These are phyloP conservation scores for Cryoendolithus antarcticus DNA, from an alignment of 2,329 filamentous ascomycete species.

Conservation along the genomic window DNA sequence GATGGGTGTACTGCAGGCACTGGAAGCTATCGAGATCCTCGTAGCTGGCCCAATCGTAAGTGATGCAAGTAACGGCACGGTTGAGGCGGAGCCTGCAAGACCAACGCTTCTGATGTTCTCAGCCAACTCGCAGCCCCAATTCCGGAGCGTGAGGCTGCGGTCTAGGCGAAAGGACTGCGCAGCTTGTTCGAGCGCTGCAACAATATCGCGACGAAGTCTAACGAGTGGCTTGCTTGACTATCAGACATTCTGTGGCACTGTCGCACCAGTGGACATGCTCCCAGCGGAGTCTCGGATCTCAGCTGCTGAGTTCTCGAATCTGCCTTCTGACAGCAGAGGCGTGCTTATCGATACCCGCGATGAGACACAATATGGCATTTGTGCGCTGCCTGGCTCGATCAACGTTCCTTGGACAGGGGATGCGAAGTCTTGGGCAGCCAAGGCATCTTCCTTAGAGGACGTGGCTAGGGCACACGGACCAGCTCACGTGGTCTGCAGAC, in stretches of 20 bases:
- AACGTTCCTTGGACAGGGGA: conserved; percentile 58
- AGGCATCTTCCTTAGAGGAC: background rate
- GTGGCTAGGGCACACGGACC: conserved; percentile 22
- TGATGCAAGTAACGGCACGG: conserved; percentile 1
- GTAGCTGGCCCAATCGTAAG: conserved; percentile 34
- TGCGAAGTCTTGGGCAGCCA: conserved; percentile 16
- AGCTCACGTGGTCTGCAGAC: conserved; percentile 51
- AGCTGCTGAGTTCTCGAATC: conserved; percentile 44
- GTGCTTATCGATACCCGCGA: conserved; percentile 74
- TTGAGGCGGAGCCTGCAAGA: conserved; percentile 14
- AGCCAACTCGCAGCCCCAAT: conserved; percentile 42
- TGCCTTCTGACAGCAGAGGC: conserved; percentile 13
- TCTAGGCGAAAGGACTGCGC: conserved; percentile 58
- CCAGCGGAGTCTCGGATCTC: conserved; percentile 54
- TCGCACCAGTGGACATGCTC: conserved; percentile 43
- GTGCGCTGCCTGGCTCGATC: conserved; percentile 59
- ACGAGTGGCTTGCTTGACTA: conserved; percentile 63
- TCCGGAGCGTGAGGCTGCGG: conserved; percentile 65
- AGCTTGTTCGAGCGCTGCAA: conserved; percentile 55
- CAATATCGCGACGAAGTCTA: conserved; percentile 52
- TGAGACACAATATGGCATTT: conserved; percentile 72
- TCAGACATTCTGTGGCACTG: conserved; percentile 68
- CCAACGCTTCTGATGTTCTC: conserved; percentile 43
- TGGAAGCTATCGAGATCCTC: conserved; percentile 76
- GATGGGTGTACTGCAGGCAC: conserved; percentile 85